Percentiles rank a stretch among this genome's conserved stretches.
phyloP scores from a whole-genome alignment of 2,329 filamentous ascomycete species.

The Byssothecium circinans region DNA sequence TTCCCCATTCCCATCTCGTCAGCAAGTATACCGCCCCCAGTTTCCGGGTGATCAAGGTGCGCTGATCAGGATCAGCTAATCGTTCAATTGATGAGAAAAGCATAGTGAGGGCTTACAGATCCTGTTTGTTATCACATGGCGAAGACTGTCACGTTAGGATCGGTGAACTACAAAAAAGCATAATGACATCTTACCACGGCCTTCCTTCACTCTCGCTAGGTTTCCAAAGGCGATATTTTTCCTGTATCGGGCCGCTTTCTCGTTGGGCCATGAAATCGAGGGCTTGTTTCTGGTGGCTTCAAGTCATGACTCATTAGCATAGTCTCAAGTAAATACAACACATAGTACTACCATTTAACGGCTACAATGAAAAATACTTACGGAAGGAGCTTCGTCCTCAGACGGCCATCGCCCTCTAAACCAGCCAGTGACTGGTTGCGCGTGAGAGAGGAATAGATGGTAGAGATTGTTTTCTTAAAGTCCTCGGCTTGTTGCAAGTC shows the following conservation, averaged over 20 bases:
- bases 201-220: slow-evolving; percentile 19
- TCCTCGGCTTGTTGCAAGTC: slow-evolving; percentile 7
- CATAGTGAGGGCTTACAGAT: slow-evolving; percentile 7
- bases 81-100: not conserved
- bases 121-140: slow-evolving; percentile 46
- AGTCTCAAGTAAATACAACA: too few relatives aligned
- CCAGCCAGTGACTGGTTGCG: slow-evolving; percentile 17
- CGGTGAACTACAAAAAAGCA: not conserved
- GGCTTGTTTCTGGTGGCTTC: slow-evolving; percentile 29
- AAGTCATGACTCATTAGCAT: too few relatives aligned
- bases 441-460: slow-evolving; percentile 27
- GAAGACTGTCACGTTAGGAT: slow-evolving; percentile 26
- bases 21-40: slow-evolving; percentile 55
- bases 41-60: slow-evolving; percentile 23
- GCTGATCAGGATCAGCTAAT: not conserved
- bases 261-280: slow-evolving; percentile 34
- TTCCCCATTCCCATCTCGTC: slow-evolving; percentile 67
- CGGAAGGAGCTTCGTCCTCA: slow-evolving; percentile 22
- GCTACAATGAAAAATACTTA: not conserved
- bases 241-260: slow-evolving; percentile 35
- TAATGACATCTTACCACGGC: slow-evolving; percentile 4
- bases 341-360: too few relatives aligned
- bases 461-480: slow-evolving; percentile 17
- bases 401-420: slow-evolving; percentile 24
- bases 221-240: slow-evolving; percentile 32